Evolutionary conservation across 140 eudicot species (phyloP), one percentile per base, ranked within the genome.

Genomic region (Bidens hawaiensis): DNA sequence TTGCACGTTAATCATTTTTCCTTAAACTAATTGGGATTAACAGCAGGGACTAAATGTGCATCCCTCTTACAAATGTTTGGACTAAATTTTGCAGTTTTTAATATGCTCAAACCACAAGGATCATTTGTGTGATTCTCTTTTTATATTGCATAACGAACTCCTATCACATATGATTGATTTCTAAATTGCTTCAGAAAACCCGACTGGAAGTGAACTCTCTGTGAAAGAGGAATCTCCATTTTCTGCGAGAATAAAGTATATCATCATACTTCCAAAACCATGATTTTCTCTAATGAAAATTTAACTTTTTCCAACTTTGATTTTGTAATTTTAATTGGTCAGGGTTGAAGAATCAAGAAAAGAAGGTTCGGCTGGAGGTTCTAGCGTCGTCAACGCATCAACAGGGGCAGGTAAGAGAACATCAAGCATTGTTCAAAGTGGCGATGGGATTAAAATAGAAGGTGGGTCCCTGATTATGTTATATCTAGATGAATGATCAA

Each of bases 221-320:
- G 82, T 58, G 28, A 88, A 93, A 68, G 95, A 82, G 67, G 99
- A 85, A 64, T 72, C 88, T 64, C 78, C 84, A 14, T 70, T 75
- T 50, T 70, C 94, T 51, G 68, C 83, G 36, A 78, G 78, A 81
- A 81, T 80, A 80, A 88, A 88, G 99, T 93, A 88, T 18, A 30
- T 18, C n/a, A n/a, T n/a, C 38, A 27, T 38, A 45, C 46, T 36
- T 42, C 16, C 43, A 23, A 0, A 24, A 56, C 50, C 3, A 26
- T 64, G 8, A 31, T 31, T 41, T 61, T 50, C 36, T 38, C 53
- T 45, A 27, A 26, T 21, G 50, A 25, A 53, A 15, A 27, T 68
- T 64, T 1, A 27, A 27, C 18, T 16, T 9, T 41, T 57, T 57
- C 38, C 71, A 47, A 14, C 46, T 15, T 50, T 41, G 60, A n/a